Conservation (phyloP, 768 basidiomycete genomes). For the Lactifluus subvellereus region DNA sequence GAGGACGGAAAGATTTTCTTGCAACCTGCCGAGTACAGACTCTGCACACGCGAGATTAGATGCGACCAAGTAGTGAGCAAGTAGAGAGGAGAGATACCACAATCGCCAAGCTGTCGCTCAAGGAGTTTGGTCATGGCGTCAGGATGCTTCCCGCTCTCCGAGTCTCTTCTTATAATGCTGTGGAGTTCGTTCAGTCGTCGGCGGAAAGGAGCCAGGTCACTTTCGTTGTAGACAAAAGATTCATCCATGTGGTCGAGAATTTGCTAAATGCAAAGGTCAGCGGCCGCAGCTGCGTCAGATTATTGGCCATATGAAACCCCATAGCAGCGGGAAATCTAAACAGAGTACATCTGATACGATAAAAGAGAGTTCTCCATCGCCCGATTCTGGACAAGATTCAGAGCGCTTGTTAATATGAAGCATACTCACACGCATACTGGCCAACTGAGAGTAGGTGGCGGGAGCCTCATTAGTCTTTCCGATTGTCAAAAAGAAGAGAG, state of each 20-base stretch:
- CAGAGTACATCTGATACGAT: background rate
- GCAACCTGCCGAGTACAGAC: slow-evolving; percentile 71
- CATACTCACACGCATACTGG: slow-evolving; percentile 85
- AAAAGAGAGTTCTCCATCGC: background rate
- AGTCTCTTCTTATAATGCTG: slow-evolving; percentile 78
- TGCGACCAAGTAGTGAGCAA: background rate
- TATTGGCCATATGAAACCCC: background rate
- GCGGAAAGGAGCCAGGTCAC: slow-evolving; percentile 85
- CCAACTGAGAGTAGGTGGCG: slow-evolving; percentile 93
- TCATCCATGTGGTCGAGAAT: slow-evolving; percentile 94
- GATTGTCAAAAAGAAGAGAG: slow-evolving; percentile 96
- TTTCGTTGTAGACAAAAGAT: slow-evolving; percentile 87
- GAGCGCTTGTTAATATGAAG: background rate
- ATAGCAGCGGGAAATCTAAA: background rate
- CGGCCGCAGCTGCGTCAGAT: background rate
- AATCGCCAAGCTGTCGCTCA: slow-evolving; percentile 85
- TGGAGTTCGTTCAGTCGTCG: slow-evolving; percentile 76
- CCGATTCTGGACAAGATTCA: slow-evolving; percentile 8
- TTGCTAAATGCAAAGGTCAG: slow-evolving; percentile 50
- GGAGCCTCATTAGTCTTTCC: slow-evolving; percentile 94
- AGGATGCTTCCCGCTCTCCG: slow-evolving; percentile 75
- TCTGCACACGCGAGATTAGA: slow-evolving; percentile 29
- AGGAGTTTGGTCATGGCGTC: slow-evolving; percentile 84
- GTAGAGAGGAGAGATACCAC: slow-evolving; percentile 44
- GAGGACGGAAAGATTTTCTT: slow-evolving; percentile 80